These are phyloP conservation scores for Hydnomerulius pinastri DNA, from an alignment of 768 basidiomycete genomes.

Conservation along the genomic window DNA sequence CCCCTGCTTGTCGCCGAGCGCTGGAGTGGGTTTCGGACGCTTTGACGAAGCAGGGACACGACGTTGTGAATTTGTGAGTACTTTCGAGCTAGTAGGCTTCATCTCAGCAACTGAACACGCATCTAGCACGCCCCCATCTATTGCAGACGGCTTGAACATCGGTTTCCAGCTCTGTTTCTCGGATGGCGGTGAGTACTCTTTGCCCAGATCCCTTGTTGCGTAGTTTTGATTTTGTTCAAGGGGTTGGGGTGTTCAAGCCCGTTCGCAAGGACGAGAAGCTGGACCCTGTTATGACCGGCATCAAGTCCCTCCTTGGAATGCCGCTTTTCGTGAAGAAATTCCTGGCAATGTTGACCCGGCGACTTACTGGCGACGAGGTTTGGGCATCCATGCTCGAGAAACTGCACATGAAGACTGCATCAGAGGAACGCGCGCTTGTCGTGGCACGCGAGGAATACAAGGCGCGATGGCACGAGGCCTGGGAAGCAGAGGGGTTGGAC, in stretches of 20 bases:
- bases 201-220: neutral
- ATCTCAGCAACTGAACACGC: neutral
- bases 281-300: slow-evolving; percentile 30
- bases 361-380: slow-evolving; percentile 24
- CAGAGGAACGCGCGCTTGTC: slow-evolving; percentile 30
- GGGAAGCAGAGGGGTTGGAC: slow-evolving; percentile 40
- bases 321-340: slow-evolving; percentile 42
- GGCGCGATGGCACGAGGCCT: slow-evolving; percentile 39
- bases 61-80: slow-evolving; percentile 41
- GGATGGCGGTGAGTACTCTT: slow-evolving; percentile 47
- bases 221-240: slow-evolving; percentile 28
- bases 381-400: slow-evolving; percentile 34
- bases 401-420: slow-evolving; percentile 33
- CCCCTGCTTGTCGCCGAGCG: slow-evolving; percentile 43
- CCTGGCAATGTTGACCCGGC: slow-evolving; percentile 41
- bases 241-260: slow-evolving; percentile 41
- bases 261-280: slow-evolving; percentile 38
- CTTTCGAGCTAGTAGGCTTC: neutral
- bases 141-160: slow-evolving; percentile 50
- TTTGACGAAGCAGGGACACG: slow-evolving; percentile 38
- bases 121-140: slow-evolving; percentile 46
- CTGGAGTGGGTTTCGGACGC: slow-evolving; percentile 36
- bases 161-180: slow-evolving; percentile 58
- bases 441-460: slow-evolving; percentile 27
- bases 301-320: slow-evolving; percentile 25